Conservation (phyloP, 345 rosid genomes). For the Sonneratia caseolaris region DNA sequence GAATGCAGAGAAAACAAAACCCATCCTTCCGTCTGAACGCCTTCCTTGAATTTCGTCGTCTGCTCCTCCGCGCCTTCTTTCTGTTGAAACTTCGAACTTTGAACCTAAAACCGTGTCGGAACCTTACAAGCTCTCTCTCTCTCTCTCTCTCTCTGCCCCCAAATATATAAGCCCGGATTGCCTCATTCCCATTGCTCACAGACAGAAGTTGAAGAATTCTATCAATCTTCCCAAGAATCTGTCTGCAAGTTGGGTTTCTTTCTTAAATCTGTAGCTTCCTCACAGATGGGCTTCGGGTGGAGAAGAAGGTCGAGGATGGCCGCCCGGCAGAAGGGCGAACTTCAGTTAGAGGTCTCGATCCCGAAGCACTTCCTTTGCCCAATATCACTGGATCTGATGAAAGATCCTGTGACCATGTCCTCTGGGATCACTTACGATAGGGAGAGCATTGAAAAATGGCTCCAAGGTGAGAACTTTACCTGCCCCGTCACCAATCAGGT, state of each 20-base stretch:
- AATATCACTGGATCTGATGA: constrained; percentile 68
- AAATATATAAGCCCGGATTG: not conserved
- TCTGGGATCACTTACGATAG: constrained; percentile 88
- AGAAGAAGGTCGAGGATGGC: constrained; percentile 11
- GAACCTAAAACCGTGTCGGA: no score
- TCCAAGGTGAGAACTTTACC: constrained; percentile 45
- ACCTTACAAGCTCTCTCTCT: no score
- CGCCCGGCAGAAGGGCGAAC: not conserved
- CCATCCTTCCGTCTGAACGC: not conserved
- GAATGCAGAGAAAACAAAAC: not conserved
- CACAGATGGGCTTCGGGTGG: constrained; percentile 37
- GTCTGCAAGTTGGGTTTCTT: not conserved
- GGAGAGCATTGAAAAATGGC: constrained; percentile 69
- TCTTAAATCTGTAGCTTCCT: not conserved
- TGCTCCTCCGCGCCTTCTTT: no score
- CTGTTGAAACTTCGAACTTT: no score
- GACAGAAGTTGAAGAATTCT: no score
- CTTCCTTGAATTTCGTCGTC: no score
- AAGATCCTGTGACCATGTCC: constrained; percentile 65
- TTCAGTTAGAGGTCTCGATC: constrained; percentile 20
- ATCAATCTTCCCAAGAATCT: no score
- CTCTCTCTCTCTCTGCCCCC: no score
- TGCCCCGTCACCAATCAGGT: constrained; percentile 58
- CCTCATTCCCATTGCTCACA: not conserved
- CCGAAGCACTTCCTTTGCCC: constrained; percentile 67